Evolutionary conservation across 495 filamentous ascomycete genomes (phyloP).

Genomic region (Aspergillus bertholletiae): DNA sequence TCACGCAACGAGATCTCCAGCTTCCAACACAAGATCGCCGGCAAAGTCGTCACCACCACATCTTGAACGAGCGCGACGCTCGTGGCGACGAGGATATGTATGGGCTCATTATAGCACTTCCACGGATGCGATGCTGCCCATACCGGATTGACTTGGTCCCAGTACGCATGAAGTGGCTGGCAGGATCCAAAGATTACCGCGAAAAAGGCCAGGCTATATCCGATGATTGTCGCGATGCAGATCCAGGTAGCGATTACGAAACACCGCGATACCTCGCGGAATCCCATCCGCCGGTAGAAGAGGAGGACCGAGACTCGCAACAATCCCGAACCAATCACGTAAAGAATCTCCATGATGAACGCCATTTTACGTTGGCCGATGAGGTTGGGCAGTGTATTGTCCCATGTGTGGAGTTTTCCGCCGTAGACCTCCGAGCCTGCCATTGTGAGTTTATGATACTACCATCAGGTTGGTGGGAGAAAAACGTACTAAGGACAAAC

Average conservation of each 20-base stretch:
- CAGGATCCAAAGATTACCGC: constrained; percentile 7
- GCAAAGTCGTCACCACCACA: constrained; percentile 3
- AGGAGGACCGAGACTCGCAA: constrained; percentile 4
- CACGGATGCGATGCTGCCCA: neutral
- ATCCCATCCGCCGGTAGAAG: constrained; percentile 11
- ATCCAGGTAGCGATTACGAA: constrained; percentile 6
- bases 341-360: constrained; percentile 6
- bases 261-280: constrained; percentile 1
- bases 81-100: constrained; percentile 8
- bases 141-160: constrained; percentile 3
- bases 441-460: too few relatives aligned
- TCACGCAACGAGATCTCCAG: constrained; percentile 5
- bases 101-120: constrained; percentile 5
- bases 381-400: constrained; percentile 1
- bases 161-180: constrained; percentile 4
- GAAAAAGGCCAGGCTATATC: constrained; percentile 7
- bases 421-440: neutral
- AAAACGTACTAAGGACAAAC: neutral
- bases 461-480: neutral
- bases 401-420: constrained; percentile 9
- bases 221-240: constrained; percentile 5
- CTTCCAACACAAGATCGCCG: constrained; percentile 2
- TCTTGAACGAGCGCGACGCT: constrained; percentile 6
- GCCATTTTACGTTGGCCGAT: constrained; percentile 9
- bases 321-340: neutral